These are phyloP conservation scores for Blastobotrys capitulatus DNA, from an alignment of 1,139 yeast species.

Conservation along the genomic window DNA sequence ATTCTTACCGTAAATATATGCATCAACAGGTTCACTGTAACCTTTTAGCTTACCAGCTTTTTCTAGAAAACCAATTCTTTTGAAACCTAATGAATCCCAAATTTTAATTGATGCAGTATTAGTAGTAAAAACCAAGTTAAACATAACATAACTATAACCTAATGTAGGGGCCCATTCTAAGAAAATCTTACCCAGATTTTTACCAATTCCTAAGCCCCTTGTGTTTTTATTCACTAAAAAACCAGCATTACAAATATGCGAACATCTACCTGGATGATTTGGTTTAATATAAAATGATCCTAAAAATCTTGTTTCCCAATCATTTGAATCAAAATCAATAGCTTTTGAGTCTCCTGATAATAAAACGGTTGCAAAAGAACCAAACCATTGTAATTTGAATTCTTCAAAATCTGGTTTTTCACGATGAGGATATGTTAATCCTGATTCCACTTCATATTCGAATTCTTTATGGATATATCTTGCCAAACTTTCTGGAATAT, in stretches of 20 bases:
- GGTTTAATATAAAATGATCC: slow-evolving; percentile 83
- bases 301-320: slow-evolving; percentile 86
- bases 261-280: slow-evolving; percentile 85
- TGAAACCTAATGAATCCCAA: slow-evolving; percentile 72
- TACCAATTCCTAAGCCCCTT: slow-evolving; percentile 86
- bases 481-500: slow-evolving; percentile 69
- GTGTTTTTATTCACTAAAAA: slow-evolving; percentile 89
- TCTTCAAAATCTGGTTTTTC: slow-evolving; percentile 69
- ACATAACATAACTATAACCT: slow-evolving; percentile 79
- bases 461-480: slow-evolving; percentile 85
- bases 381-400: slow-evolving; percentile 82
- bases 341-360: slow-evolving; percentile 48
- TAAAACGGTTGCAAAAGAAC: slow-evolving; percentile 79
- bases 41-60: slow-evolving; percentile 86
- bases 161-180: slow-evolving; percentile 86
- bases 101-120: slow-evolving; percentile 77
- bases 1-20: slow-evolving; percentile 60
- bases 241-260: slow-evolving; percentile 86
- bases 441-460: slow-evolving; percentile 85
- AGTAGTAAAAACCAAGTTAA: slow-evolving; percentile 83
- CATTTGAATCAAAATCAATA: slow-evolving; percentile 25
- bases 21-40: slow-evolving; percentile 75
- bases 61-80: slow-evolving; percentile 69
- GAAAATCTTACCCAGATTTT: slow-evolving; percentile 74
- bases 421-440: slow-evolving; percentile 81